A percentile compares a stretch with the other conserved stretches of the same genome.
Conservation (phyloP, 495 filamentous ascomycete species). For the Penicillium ochrochloron region DNA sequence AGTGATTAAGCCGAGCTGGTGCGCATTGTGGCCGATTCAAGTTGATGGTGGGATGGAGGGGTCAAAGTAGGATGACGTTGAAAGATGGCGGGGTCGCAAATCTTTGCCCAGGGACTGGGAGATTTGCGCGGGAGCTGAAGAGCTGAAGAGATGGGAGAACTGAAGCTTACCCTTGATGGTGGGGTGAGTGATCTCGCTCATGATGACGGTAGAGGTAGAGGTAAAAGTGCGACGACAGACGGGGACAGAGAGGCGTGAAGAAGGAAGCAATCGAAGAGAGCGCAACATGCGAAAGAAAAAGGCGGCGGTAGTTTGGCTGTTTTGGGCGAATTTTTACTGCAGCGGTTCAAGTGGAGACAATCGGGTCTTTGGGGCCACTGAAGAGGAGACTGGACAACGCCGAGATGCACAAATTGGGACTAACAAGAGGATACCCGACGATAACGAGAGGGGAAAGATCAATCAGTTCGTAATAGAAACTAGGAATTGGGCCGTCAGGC, state of each 20-base stretch:
- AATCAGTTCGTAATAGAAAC: conserved; percentile 10
- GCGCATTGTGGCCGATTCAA: conserved; percentile 19
- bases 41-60: conserved; percentile 29
- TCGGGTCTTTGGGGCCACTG: conserved; percentile 10
- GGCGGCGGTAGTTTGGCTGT: conserved; percentile 37
- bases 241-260: conserved; percentile 17
- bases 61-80: conserved; percentile 13
- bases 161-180: conserved; percentile 60
- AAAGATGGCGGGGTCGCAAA: conserved; percentile 6
- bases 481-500: background rate
- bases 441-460: background rate
- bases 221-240: conserved; percentile 15
- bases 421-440: background rate
- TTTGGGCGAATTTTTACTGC: conserved; percentile 32
- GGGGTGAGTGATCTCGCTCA: conserved; percentile 63
- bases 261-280: conserved; percentile 27
- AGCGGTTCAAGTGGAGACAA: conserved; percentile 27
- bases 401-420: background rate
- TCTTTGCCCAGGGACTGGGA: background rate
- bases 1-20: background rate
- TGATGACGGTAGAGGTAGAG: conserved; percentile 38
- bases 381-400: background rate
- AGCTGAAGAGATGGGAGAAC: background rate
- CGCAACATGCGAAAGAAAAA: conserved; percentile 35
- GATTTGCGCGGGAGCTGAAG: background rate